phyloP scores from a whole-genome alignment of 108 stramenopile genomes.

The Poteriospumella lacustris region DNA sequence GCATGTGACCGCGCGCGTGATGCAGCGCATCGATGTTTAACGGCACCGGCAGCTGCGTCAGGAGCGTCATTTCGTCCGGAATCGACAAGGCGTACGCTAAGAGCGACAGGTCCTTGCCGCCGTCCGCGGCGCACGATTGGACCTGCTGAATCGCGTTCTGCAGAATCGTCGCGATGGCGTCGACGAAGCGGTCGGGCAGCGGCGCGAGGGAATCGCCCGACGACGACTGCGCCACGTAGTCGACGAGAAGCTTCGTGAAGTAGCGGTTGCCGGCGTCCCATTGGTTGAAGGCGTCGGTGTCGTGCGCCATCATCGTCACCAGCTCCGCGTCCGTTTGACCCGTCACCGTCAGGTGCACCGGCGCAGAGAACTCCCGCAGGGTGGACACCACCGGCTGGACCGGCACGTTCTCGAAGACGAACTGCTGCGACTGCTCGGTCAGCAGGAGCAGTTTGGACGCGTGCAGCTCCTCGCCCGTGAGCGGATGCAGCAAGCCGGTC shows the following conservation, averaged over 20 bases:
- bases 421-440: conserved; percentile 71
- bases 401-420: conserved; percentile 63
- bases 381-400: conserved; percentile 75
- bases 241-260: neutral
- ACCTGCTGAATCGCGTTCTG: too few relatives aligned
- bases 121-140: too few relatives aligned
- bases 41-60: conserved; percentile 58
- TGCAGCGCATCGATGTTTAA: conserved; percentile 69
- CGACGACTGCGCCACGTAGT: too few relatives aligned
- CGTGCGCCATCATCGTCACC: conserved; percentile 71
- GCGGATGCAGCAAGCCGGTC: conserved; percentile 76
- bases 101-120: conserved; percentile 60
- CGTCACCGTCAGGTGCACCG: conserved; percentile 69
- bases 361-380: conserved; percentile 84
- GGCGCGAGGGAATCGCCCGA: neutral
- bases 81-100: conserved; percentile 72
- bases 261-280: conserved; percentile 74
- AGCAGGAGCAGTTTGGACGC: conserved; percentile 72
- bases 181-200: neutral
- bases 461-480: conserved; percentile 64
- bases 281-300: conserved; percentile 84
- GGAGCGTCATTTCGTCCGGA: conserved; percentile 68
- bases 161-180: conserved; percentile 21
- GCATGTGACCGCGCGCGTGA: conserved; percentile 60
- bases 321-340: conserved; percentile 59